Evolutionary conservation across 2,329 filamentous ascomycete genomes (phyloP), one percentile per base, ranked within the genome.

Genomic region (Phyllosticta paracitricarpa): DNA sequence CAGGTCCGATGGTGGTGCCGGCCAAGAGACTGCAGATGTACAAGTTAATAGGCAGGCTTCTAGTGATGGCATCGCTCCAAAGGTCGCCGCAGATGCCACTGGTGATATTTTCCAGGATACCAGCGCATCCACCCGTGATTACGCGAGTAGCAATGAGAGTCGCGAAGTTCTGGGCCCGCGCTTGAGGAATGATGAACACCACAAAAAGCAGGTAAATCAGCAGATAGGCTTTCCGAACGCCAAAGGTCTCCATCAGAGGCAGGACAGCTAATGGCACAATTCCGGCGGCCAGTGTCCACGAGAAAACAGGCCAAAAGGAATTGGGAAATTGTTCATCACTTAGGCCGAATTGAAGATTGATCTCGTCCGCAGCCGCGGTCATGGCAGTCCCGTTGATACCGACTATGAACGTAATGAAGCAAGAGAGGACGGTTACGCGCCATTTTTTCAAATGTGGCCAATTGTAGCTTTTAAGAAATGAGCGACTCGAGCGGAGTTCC

Each of bases 71-170:
- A 0, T 73, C 71, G 17, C 67, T 64, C 77, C 77, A 74, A 8
- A 73, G 68, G 56, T 74, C 71, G 51, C 69, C 71, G 2, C 73
- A 66, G 8, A 73, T 71, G 1, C 69, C 70, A 25, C 68, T 68
- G 0, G 69, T 72, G 54, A 71, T 70, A 35, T 78, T 78, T 40
- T 76, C 76, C 1, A 76, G 70, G 3, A 77, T 72, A 0, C 74
- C 76, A 0, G 76, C 76, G 22, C 72, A 75, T 1, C 76, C 74
- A 2, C 77, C 77, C 2, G 76, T 75, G 35, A 79, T 74, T 57
- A 78, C 74, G 0, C 77, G 70, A 2, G 75, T 76, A 0, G 77
- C 69, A 2, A 79, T 70, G 4, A 79, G 63, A 0, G 77, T 78
- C 0, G 76, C 76, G 58, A 76, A 78, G 57, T 78, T 78, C 3